A percentile compares a stretch with the other conserved stretches of the same genome.
Evolutionary conservation across 345 rosid species (phyloP).

Genomic region (Salix exigua): DNA sequence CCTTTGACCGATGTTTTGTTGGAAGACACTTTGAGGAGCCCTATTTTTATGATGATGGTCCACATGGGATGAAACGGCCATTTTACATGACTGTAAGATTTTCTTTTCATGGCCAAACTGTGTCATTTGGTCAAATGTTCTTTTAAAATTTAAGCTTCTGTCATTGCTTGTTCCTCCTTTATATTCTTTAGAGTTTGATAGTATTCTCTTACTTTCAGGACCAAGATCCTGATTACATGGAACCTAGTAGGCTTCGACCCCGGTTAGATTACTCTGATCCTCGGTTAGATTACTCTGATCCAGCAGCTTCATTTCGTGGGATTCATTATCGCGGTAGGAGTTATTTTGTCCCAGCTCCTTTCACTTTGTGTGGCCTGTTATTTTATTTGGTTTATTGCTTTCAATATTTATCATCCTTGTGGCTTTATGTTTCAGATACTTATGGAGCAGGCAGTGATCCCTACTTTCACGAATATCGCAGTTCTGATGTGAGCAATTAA

Average conservation of each 20-base stretch:
- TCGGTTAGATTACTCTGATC: slow-evolving; percentile 43
- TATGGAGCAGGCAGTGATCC: slow-evolving; percentile 36
- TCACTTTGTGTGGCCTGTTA: slow-evolving; percentile 1
- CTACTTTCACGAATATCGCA: slow-evolving; percentile 40
- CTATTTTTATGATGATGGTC: slow-evolving; percentile 34
- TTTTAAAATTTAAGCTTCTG: background rate
- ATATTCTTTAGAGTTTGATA: background rate
- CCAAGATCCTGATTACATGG: slow-evolving; percentile 44
- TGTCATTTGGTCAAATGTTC: background rate
- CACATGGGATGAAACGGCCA: slow-evolving; percentile 50
- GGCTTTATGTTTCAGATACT: slow-evolving; percentile 35
- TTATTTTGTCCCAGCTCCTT: background rate
- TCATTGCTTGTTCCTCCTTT: background rate
- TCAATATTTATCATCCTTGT: slow-evolving; percentile 11
- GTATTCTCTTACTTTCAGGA: slow-evolving; percentile 33
- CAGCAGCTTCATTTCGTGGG: slow-evolving; percentile 33
- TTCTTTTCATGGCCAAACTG: background rate
- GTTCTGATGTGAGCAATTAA: slow-evolving; percentile 44
- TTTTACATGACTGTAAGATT: slow-evolving; percentile 37
- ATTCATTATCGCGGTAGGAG: slow-evolving; percentile 41
- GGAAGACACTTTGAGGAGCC: slow-evolving; percentile 45
- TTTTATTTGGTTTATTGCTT: background rate
- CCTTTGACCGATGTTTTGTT: slow-evolving; percentile 34
- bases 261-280: slow-evolving; percentile 46
- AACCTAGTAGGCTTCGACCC: slow-evolving; percentile 40